Conservation (phyloP, 108 stramenopile genomes). For the Skeletonema tropicum region DNA sequence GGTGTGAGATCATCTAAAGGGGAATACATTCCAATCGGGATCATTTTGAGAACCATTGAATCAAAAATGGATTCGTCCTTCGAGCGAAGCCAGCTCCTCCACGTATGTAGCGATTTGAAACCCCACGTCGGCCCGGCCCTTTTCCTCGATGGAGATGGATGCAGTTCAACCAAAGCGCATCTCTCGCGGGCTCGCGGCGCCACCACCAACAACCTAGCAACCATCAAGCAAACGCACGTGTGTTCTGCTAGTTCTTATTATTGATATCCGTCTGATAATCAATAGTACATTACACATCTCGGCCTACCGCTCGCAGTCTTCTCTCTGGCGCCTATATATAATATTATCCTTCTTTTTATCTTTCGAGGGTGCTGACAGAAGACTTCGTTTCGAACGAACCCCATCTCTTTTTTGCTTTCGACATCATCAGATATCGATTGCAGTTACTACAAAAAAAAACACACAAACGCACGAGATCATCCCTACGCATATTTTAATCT, state of each 20-base stretch:
- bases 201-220: background rate
- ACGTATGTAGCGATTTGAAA: background rate
- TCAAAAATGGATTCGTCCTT: no score
- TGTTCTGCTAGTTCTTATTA: background rate
- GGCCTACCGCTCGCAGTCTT: constrained; percentile 1
- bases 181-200: background rate
- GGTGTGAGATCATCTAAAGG: no score
- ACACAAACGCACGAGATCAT: background rate
- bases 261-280: background rate
- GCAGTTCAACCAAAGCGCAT: background rate
- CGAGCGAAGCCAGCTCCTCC: background rate
- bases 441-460: background rate
- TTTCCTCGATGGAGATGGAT: constrained; percentile 1
- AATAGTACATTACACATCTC: background rate
- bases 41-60: no score
- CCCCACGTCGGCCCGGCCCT: background rate
- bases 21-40: no score
- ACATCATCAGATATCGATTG: background rate
- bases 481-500: constrained; percentile 4
- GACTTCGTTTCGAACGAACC: background rate
- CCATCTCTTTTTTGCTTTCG: background rate
- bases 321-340: constrained; percentile 7
- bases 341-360: background rate
- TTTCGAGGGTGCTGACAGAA: constrained; percentile 9
- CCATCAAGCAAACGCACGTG: constrained; percentile 7